Evolutionary conservation across 2,329 filamentous ascomycete genomes (phyloP), one percentile per base, ranked within the genome.

Genomic region (Penicillium sp.): DNA sequence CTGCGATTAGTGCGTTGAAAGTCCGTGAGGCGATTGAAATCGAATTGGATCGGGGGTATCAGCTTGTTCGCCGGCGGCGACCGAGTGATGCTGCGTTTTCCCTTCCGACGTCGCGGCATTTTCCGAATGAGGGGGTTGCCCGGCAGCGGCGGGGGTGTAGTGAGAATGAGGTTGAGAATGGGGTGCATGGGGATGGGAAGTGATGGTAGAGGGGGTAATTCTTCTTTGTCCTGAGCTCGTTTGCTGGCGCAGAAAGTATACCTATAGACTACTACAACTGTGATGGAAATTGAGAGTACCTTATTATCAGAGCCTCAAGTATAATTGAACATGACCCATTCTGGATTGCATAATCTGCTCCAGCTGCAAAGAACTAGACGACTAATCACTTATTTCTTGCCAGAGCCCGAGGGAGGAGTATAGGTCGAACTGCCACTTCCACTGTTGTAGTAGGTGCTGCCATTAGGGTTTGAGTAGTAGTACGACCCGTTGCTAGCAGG

Each of bases 21-120:
- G 88, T 96, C 6, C 82, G 94, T 6, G 95, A 91, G 74, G 89
- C 88, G 4, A 84, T 98, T 7, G 94, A 98, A 75, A 89, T 92
- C 57, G 92, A 96, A 72, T 81, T 98, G 11, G 93, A 97, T 73
- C 82, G 88, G 49, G 90, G 91, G 0, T 97, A 96, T 74, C 90
- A 96, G 75, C 81, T 89, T 58, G 89, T 94, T 0, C 82, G 91
- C 61, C 84, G 72, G 28, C 70, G 75, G 41, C 67, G 70, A 47
- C 73, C 73, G 5, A 68, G 68, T 37, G 74, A 75, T 56, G 34
- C 48, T 4, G n/a, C 35, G 15, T 54, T 50, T 43, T 57, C 64
- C n/a, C 51, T 63, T 39, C 61, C 64, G 14, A 38, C 60, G 8
- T 35, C 57, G 2, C 66, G 63, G 20, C 68, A 63, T 48, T 63